Percentiles rank a stretch among this genome's conserved stretches.
These are phyloP conservation scores for Oryza brachyantha DNA, from an alignment of 176 grass and related monocot genomes.

Conservation along the genomic window DNA sequence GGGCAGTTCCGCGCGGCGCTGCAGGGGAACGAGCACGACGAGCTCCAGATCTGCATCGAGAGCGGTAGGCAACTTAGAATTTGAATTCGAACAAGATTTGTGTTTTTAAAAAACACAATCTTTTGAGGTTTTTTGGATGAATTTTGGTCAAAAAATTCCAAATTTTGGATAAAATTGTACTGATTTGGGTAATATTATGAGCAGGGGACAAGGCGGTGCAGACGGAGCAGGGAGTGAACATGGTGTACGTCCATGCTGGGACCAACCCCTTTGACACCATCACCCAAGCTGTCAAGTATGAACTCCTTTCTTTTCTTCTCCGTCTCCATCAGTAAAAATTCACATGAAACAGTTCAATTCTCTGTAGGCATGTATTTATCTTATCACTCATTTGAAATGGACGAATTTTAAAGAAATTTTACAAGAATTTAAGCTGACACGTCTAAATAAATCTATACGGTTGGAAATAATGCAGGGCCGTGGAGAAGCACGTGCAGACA, in stretches of 20 bases:
- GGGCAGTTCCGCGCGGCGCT: slow-evolving; percentile 70
- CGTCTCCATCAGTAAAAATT: neutral
- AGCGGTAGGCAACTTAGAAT: slow-evolving; percentile 43
- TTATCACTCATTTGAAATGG: too few species aligned
- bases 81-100: neutral
- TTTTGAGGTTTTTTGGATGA: too few species aligned
- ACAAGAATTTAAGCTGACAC: neutral
- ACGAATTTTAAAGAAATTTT: too few species aligned
- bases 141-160: too few species aligned
- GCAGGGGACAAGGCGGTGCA: slow-evolving; percentile 66
- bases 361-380: too few species aligned
- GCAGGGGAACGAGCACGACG: slow-evolving; percentile 64
- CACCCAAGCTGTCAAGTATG: slow-evolving; percentile 59
- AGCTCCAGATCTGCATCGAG: slow-evolving; percentile 76
- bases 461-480: slow-evolving; percentile 41
- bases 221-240: slow-evolving; percentile 42
- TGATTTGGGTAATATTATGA: neutral
- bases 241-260: slow-evolving; percentile 71
- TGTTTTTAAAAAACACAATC: neutral
- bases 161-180: too few species aligned
- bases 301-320: neutral
- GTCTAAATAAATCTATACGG: neutral
- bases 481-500: slow-evolving; percentile 71
- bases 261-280: slow-evolving; percentile 67
- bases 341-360: too few species aligned